A percentile compares a stretch with the other conserved stretches of the same genome.
These are phyloP conservation scores for Endothia cerciana DNA, from an alignment of 2,329 filamentous ascomycete species.

Conservation along the genomic window DNA sequence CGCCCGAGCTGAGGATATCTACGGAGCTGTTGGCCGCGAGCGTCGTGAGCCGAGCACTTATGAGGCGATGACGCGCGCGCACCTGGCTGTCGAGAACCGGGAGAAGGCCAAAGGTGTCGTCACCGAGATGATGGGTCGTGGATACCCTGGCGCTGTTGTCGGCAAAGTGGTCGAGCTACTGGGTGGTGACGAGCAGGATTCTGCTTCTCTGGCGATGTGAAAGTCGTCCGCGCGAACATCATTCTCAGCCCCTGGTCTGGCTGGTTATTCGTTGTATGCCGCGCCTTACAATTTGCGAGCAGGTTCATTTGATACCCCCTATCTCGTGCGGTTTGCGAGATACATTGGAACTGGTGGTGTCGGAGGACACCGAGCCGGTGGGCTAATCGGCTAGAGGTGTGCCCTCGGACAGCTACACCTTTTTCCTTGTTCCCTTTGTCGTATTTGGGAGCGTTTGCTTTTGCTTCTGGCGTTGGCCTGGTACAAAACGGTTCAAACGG, in stretches of 20 bases:
- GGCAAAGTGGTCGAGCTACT: slow-evolving; percentile 94
- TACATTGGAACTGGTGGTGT: slow-evolving; percentile 1
- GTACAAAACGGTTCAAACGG: slow-evolving; percentile 14
- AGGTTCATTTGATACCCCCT: slow-evolving; percentile 38
- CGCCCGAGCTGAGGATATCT: slow-evolving; percentile 75
- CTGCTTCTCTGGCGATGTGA: slow-evolving; percentile 28
- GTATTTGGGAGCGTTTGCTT: slow-evolving; percentile 25
- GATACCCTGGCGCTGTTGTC: slow-evolving; percentile 89
- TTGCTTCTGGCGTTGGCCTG: slow-evolving; percentile 22
- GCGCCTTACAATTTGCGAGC: slow-evolving; percentile 22
- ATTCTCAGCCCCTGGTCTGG: neutral
- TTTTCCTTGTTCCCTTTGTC: slow-evolving; percentile 15
- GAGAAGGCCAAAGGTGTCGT: slow-evolving; percentile 77
- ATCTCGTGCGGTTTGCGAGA: slow-evolving; percentile 26
- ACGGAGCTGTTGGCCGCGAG: slow-evolving; percentile 73
- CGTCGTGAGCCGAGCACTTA: slow-evolving; percentile 97
- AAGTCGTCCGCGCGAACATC: slow-evolving; percentile 29
- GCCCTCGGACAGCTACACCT: neutral
- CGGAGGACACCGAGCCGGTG: slow-evolving; percentile 24
- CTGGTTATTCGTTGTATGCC: slow-evolving; percentile 30
- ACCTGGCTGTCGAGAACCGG: slow-evolving; percentile 80
- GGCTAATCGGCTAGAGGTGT: neutral
- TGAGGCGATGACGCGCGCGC: slow-evolving; percentile 96
- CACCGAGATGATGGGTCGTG: slow-evolving; percentile 85
- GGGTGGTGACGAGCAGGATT: slow-evolving; percentile 57